Evolutionary conservation across 345 rosid genomes (phyloP), one percentile per base, ranked within the genome.

Genomic region (Limnanthes douglasii): DNA sequence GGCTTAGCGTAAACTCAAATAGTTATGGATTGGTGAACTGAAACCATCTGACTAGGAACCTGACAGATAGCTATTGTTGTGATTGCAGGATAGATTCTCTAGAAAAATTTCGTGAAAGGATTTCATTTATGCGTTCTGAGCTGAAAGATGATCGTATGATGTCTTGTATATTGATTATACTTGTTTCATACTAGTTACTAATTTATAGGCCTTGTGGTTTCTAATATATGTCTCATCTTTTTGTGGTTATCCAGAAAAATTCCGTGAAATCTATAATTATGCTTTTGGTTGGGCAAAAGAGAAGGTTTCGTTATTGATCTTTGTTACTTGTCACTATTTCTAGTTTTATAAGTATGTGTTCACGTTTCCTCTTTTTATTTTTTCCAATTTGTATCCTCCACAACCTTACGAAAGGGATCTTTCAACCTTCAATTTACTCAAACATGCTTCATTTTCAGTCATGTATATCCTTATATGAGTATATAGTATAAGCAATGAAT

Each of bases 281-380:
- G 84, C 98, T 40, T 90, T 84, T 67, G 86, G 79, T 37, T 90
- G 98, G 96, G 96, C 96, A 37, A 90, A 75, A 64, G 98, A 90
- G 65, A 90, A 90, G 95, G 98, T 90, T 62, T 20, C 15, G 15
- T 6, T 5, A 48, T 38, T 41, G 25, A n/a, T 33, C 26, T 18
- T 21, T 24, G 11, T 27, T 37, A 7, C 37, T 39, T 38, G 26
- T 33, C n/a, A n/a, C n/a, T n/a, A n/a, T 15, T 11, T 32, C 30
- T 9, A 26, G 2, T 26, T 26, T 2, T 8, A 7, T 0, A 34
- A 25, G 31, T 8, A n/a, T n/a, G n/a, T n/a, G n/a, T n/a, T n/a
- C n/a, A n/a, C n/a, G n/a, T n/a, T n/a, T n/a, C n/a, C n/a, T n/a
- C n/a, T n/a, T n/a, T n/a, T n/a, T n/a, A n/a, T n/a, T n/a, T n/a